Conservation (phyloP, 176 grass and related monocot genomes). For the Paspalum notatum region DNA sequence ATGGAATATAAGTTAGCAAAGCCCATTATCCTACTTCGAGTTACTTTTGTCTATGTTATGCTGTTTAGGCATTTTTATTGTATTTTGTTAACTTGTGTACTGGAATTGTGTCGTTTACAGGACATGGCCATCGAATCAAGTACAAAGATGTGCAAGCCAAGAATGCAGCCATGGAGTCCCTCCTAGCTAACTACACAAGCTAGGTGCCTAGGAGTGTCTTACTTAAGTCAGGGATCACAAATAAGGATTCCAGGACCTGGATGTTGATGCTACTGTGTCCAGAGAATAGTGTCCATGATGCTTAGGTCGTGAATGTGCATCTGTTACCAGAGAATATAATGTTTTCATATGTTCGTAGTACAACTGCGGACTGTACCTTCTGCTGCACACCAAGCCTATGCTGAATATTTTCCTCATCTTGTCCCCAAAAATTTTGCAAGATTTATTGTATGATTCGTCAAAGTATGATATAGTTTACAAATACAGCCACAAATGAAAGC, state of each 20-base stretch:
- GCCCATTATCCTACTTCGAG: neutral
- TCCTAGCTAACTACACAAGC: conserved; percentile 20
- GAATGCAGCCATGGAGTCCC: conserved; percentile 50
- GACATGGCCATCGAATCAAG: conserved; percentile 44
- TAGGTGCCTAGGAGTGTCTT: conserved; percentile 38
- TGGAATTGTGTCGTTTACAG: conserved; percentile 34
- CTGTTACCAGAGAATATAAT: neutral
- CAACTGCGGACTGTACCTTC: neutral
- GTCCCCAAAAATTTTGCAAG: neutral
- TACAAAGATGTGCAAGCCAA: conserved; percentile 50
- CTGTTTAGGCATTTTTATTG: neutral
- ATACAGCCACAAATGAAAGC: conserved; percentile 6
- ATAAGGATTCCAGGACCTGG: conserved; percentile 12
- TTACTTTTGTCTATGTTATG: neutral
- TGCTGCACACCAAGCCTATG: neutral
- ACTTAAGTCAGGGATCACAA: neutral
- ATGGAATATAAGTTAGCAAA: neutral
- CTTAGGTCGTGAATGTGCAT: neutral
- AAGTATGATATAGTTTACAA: neutral
- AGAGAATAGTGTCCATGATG: neutral
- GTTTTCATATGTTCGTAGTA: neutral
- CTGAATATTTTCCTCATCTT: neutral
- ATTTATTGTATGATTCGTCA: neutral
- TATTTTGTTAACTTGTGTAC: neutral
- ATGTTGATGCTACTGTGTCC: neutral